These are phyloP conservation scores for Agapanthus africanus DNA, from an alignment of 106 monocot species.

Conservation along the genomic window DNA sequence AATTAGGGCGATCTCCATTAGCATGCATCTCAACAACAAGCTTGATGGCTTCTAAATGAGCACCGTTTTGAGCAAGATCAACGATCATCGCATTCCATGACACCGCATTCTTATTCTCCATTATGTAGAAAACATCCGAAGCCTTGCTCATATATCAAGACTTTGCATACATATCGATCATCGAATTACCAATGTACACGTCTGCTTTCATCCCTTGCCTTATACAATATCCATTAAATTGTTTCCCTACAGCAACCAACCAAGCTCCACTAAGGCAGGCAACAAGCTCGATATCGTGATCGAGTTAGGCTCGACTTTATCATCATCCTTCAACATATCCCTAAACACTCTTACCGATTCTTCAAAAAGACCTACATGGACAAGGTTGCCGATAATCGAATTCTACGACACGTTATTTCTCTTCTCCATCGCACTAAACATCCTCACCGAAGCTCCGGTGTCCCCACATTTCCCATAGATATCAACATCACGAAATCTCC, in stretches of 20 bases:
- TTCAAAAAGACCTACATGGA: constrained; percentile 27
- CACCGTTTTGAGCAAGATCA: constrained; percentile 58
- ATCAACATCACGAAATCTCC: constrained; percentile 58
- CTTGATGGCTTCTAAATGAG: constrained; percentile 43
- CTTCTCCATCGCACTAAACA: constrained; percentile 43
- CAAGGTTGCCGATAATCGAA: constrained; percentile 56
- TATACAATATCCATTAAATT: constrained; percentile 62
- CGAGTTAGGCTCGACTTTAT: constrained; percentile 29
- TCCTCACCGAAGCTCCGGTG: constrained; percentile 17
- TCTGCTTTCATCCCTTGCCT: constrained; percentile 41
- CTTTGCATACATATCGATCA: constrained; percentile 91
- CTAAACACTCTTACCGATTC: constrained; percentile 46
- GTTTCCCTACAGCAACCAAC: constrained; percentile 31
- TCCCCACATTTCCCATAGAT: constrained; percentile 66
- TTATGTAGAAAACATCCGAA: constrained; percentile 44
- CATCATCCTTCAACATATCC: constrained; percentile 32
- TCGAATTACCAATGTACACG: constrained; percentile 74
- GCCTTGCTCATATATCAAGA: constrained; percentile 40
- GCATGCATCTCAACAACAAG: constrained; percentile 65
- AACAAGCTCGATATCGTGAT: constrained; percentile 69
- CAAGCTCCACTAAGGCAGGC: constrained; percentile 60
- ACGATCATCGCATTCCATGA: constrained; percentile 98
- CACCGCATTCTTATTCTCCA: constrained; percentile 45
- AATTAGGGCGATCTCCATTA: constrained; percentile 56
- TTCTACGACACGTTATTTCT: constrained; percentile 91